phyloP scores from a whole-genome alignment of 2,329 filamentous ascomycete species.

The Fonsecaea erecta region DNA sequence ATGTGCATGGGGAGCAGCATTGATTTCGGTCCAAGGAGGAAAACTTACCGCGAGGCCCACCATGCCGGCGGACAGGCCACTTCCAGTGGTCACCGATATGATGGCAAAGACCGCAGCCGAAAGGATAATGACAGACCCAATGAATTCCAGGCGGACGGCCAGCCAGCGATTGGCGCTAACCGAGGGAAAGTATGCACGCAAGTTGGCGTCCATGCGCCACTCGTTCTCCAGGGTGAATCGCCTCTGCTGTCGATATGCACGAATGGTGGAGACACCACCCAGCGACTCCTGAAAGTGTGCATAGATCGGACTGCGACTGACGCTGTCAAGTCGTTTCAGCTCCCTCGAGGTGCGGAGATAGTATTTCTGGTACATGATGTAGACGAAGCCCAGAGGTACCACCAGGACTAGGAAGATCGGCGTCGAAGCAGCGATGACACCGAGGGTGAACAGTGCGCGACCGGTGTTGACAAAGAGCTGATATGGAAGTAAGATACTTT shows the following conservation, averaged over 20 bases:
- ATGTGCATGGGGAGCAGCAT: not conserved
- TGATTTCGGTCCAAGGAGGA: not conserved
- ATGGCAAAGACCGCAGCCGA: conserved; percentile 81
- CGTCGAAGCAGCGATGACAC: conserved; percentile 79
- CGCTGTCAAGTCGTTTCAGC: conserved; percentile 92
- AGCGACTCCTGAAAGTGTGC: conserved; percentile 98
- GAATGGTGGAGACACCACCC: conserved; percentile 90
- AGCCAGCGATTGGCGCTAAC: conserved; percentile 95
- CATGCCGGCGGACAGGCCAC: conserved; percentile 68
- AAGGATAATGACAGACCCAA: conserved; percentile 92
- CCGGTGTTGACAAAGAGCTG: conserved; percentile 74
- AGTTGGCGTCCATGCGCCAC: conserved; percentile 93
- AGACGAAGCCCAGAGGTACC: conserved; percentile 77
- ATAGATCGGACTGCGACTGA: conserved; percentile 94
- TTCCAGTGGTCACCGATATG: conserved; percentile 73
- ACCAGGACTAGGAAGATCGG: conserved; percentile 82
- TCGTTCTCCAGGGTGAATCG: conserved; percentile 93
- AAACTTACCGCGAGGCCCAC: conserved; percentile 72
- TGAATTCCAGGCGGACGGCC: conserved; percentile 90
- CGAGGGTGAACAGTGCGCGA: conserved; percentile 79
- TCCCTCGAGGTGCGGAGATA: conserved; percentile 95
- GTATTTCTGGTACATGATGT: conserved; percentile 94
- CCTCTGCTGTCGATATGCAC: conserved; percentile 86
- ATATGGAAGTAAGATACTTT: conserved; percentile 29
- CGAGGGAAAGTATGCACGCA: conserved; percentile 92